phyloP scores from a whole-genome alignment of 257 asterid genomes.

The Solanum peruvianum region DNA sequence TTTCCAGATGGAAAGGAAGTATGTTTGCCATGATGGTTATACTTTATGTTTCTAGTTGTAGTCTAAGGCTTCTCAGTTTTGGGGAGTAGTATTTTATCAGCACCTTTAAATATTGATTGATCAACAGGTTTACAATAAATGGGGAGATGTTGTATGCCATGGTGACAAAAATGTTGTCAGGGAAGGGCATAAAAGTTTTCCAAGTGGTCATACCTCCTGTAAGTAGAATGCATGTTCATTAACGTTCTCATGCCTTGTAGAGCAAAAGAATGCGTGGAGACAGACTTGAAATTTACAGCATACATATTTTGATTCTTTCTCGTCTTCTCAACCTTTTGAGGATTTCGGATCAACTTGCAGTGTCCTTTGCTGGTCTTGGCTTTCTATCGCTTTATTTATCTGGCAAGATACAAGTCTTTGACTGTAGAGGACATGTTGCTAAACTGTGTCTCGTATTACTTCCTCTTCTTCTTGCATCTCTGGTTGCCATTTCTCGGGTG shows the following conservation, averaged over 20 bases:
- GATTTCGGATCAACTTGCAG: conserved; percentile 16
- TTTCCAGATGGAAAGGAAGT: conserved; percentile 89
- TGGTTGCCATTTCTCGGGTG: conserved; percentile 66
- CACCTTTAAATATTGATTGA: not conserved
- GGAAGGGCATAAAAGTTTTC: conserved; percentile 79
- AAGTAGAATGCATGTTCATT: conserved; percentile 14
- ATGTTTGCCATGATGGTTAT: conserved; percentile 11
- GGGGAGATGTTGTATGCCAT: conserved; percentile 76
- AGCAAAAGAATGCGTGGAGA: not conserved
- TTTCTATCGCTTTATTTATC: conserved; percentile 63
- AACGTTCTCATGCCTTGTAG: not conserved
- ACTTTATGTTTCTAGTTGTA: not conserved
- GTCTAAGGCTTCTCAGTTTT: not conserved
- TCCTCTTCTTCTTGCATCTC: conserved; percentile 52
- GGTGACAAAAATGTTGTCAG: conserved; percentile 35
- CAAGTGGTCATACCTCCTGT: conserved; percentile 93
- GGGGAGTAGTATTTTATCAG: not conserved
- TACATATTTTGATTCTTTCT: not conserved
- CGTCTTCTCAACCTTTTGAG: not conserved
- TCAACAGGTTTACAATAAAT: conserved; percentile 48
- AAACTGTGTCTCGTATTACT: conserved; percentile 59
- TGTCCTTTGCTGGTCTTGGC: conserved; percentile 78
- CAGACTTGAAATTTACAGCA: not conserved
- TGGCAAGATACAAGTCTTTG: conserved; percentile 72
- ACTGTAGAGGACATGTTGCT: conserved; percentile 60